Conservation (phyloP, 768 basidiomycete genomes). For the Tulasnella sp. region DNA sequence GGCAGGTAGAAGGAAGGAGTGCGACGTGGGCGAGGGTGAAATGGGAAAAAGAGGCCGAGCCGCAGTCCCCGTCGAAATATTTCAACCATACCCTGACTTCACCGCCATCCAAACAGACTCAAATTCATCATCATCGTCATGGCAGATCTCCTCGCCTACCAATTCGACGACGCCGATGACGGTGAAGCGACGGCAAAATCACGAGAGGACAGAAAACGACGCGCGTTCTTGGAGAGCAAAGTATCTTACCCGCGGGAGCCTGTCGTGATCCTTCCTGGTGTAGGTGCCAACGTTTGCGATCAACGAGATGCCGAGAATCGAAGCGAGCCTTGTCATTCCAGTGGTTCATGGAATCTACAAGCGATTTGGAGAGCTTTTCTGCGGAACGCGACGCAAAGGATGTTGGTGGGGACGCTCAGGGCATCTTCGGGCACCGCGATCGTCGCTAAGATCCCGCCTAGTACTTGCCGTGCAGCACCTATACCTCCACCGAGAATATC, state of each 20-base stretch:
- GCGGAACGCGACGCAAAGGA: conserved; percentile 1
- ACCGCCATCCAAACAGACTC: conserved; percentile 4
- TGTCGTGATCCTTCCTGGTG: conserved; percentile 26
- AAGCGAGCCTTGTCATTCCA: neutral
- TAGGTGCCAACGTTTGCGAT: neutral
- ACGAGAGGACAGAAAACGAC: conserved; percentile 24
- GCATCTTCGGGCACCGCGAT: neutral
- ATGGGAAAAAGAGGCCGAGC: neutral
- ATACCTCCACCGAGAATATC: conserved; percentile 27
- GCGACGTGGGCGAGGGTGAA: conserved; percentile 5
- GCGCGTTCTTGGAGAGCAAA: conserved; percentile 31
- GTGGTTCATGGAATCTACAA: neutral
- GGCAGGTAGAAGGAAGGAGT: neutral
- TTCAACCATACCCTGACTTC: neutral
- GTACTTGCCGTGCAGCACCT: conserved; percentile 29
- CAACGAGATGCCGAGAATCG: neutral
- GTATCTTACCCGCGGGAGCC: conserved; percentile 27
- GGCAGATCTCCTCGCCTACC: conserved; percentile 12
- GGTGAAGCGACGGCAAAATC: conserved; percentile 1
- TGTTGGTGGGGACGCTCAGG: neutral
- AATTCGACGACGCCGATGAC: neutral
- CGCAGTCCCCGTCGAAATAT: conserved; percentile 8
- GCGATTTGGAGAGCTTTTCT: neutral
- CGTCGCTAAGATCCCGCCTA: neutral
- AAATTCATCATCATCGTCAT: neutral